phyloP scores from a whole-genome alignment of 2,329 filamentous ascomycete species.

The Cucurbitaria berberidis region DNA sequence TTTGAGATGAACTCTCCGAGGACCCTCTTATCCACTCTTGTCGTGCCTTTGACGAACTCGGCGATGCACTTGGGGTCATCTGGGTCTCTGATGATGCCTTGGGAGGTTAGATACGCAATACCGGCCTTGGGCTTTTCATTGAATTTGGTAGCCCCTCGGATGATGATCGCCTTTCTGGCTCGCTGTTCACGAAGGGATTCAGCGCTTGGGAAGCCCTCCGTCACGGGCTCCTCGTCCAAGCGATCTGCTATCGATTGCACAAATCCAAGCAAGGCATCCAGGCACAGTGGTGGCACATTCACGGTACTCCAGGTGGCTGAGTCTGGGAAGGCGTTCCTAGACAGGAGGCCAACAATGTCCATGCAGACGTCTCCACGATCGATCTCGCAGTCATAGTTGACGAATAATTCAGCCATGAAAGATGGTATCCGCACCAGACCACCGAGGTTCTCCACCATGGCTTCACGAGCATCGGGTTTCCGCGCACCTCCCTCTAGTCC shows the following conservation, averaged over 20 bases:
- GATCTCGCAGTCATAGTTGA: conserved; percentile 97
- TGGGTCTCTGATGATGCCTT: conserved; percentile 81
- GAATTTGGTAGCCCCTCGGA: conserved; percentile 86
- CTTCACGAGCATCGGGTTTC: conserved; percentile 93
- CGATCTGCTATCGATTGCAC: conserved; percentile 91
- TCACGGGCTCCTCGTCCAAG: conserved; percentile 71
- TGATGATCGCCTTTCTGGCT: conserved; percentile 83
- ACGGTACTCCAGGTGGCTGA: conserved; percentile 99
- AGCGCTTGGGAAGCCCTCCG: conserved; percentile 71
- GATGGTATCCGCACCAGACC: conserved; percentile 90
- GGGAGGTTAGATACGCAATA: conserved; percentile 80
- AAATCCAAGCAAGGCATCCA: conserved; percentile 89
- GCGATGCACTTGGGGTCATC: conserved; percentile 79
- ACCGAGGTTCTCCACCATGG: conserved; percentile 97
- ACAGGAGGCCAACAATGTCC: conserved; percentile 91
- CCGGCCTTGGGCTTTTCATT: conserved; percentile 94
- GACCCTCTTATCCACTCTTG: conserved; percentile 85
- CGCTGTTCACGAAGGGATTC: conserved; percentile 72
- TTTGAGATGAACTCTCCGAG: conserved; percentile 95
- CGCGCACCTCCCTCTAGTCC: conserved; percentile 89
- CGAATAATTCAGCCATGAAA: conserved; percentile 93
- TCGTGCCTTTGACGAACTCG: conserved; percentile 85
- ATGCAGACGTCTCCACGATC: conserved; percentile 91
- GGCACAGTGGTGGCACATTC: conserved; percentile 91
- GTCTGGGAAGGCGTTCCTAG: conserved; percentile 93